Base-by-base conservation (phyloP, 2,329 filamentous ascomycete genomes). In the Botrytis byssoidea region DNA sequence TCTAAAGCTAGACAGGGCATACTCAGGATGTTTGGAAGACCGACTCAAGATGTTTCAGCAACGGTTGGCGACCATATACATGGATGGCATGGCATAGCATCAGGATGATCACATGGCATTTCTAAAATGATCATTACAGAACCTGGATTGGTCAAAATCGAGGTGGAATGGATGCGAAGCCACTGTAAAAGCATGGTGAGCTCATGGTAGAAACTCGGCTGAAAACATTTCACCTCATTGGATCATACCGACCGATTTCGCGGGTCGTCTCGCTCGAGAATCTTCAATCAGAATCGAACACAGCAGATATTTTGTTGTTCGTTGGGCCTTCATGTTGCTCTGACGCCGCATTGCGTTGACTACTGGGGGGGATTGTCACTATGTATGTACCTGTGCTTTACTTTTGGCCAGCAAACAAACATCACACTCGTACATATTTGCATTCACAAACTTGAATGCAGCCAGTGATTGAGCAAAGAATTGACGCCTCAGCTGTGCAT, bases 41-140 rank as follows among this genome's bases (percentile, higher is more conserved):
- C 60, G 59, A 63, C 70, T 74, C 67, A 75, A 67, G 35, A 73
- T 71, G 74, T 75, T 75, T 75, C 74, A 75, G 64, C 51, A 71
- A 44, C 65, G 48, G 64, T 57, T 63, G 59, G 25, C 29, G 57
- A 48, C 65, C 65, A 55, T 66, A 68, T 68, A 61, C 71, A 60
- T 61, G 32, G 48, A 60, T 61, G 32, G 48, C 70, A 68, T 68
- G 48, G 29, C 18, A 69, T 48, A 61, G 40, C 61, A 67, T 67
- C 51, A 57, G 14, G 51, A 29, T 57, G n/a, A 57, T 57, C 60
- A 68, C 65, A 68, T 68, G 65, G 35, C 32, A 29, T 57, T 32
- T 57, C 10, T n/a, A 14, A 42, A 20, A 40, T 14, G 10, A 22
- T 3, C 46, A 32, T 68, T 60, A 16, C 22, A 67, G 55, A 46